Base-by-base conservation (phyloP, 176 grass and related monocot genomes). In the Oryza meridionalis region DNA sequence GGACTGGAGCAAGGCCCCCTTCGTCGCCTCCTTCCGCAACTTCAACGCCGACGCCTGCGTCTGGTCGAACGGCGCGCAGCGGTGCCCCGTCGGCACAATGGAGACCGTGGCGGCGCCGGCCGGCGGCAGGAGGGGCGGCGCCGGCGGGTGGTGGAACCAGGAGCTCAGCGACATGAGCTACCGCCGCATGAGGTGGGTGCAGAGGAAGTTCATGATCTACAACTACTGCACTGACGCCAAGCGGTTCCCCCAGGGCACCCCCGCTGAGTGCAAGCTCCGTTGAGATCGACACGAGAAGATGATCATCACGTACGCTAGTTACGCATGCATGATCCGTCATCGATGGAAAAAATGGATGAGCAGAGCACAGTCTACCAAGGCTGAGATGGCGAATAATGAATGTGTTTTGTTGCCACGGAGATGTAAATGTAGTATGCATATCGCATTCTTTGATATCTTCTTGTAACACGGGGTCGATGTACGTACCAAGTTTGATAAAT, bases 161-260 rank as follows among this genome's bases (percentile, higher is more conserved):
- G 46, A 92, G 73, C 82, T 97, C 7, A 89, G 75, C 50, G 89
- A 81, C 45, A 67, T 74, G 66, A 88, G 76, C n/a, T 87, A 94
- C 51, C 55, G 70, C 0, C 73, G 83, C 37, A 89, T 97, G 89
- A 40, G 72, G 0, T 90, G 85, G 84, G 85, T 90, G 77, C 89
- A 92, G 89, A 88, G 84, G 67, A 94, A 92, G 82, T 94, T 90
- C 69, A 97, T 97, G 94, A 88, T 94, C 70, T 97, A 97, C 63
- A 88, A 97, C 84, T 97, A 97, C 76, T 97, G 94, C 70, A 67
- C 72, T 1, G 94, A 97, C 67, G n/a, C 78, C 75, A 94, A 92
- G 64, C 79, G 94, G 0, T 90, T 88, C 71, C 89, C 94, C 1
- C 79, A 92, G 82, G 94, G 94, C 11, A 11, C 88, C 0, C 94